Percentiles rank a stretch among this genome's conserved stretches.
phyloP scores from a whole-genome alignment of 2,329 filamentous ascomycete genomes.

The Monilinia fructigena region DNA sequence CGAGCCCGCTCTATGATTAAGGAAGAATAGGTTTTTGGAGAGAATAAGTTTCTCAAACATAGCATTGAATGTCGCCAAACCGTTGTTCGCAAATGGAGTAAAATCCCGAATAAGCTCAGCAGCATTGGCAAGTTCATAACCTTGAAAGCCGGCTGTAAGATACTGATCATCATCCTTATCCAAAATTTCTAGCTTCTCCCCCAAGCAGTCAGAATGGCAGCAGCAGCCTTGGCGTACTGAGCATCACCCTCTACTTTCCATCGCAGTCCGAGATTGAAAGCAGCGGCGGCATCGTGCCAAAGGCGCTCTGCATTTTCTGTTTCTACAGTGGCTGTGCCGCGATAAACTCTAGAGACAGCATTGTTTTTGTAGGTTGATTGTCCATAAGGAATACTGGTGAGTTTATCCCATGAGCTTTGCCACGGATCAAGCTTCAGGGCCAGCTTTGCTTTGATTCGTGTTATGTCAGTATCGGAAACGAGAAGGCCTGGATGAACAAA shows the following conservation, averaged over 20 bases:
- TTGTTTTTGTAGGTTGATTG: slow-evolving; percentile 8
- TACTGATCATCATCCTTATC: not conserved
- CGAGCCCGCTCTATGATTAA: not conserved
- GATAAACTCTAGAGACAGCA: not conserved
- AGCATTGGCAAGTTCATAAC: not conserved
- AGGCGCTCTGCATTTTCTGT: not conserved
- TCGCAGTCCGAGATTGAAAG: not conserved
- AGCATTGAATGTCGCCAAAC: not conserved
- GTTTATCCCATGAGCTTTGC: slow-evolving; percentile 21
- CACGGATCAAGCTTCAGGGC: slow-evolving; percentile 18
- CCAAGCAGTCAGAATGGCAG: slow-evolving; percentile 3
- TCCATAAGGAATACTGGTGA: slow-evolving; percentile 10
- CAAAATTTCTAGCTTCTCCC: not conserved
- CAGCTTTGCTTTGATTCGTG: slow-evolving; percentile 14
- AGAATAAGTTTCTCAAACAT: not conserved
- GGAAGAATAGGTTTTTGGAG: not conserved
- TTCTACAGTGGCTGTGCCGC: too few relatives aligned
- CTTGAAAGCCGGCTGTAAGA: slow-evolving; percentile 3
- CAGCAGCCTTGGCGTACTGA: slow-evolving; percentile 6
- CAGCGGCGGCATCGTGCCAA: slow-evolving; percentile 1
- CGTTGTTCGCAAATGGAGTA: not conserved
- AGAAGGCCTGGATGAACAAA: slow-evolving; percentile 4
- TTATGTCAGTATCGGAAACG: slow-evolving; percentile 3
- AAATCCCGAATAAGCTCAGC: slow-evolving; percentile 4
- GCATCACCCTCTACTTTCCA: slow-evolving; percentile 1